Evolutionary conservation across 1,284 basidiomycete species (phyloP).

Genomic region (Farysia itapuensis): DNA sequence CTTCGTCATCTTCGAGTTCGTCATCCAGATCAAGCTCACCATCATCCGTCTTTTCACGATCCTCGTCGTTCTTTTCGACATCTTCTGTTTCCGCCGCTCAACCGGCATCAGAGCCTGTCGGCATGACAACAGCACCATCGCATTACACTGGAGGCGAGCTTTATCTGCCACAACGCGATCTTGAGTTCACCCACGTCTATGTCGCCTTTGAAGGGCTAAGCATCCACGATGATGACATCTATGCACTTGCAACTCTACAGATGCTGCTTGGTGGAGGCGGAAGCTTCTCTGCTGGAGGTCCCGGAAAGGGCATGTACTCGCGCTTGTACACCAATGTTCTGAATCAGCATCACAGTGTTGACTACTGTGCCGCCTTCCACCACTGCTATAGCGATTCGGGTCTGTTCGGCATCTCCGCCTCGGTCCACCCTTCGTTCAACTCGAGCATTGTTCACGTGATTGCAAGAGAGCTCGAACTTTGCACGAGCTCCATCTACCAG

Average conservation of each 20-base stretch:
- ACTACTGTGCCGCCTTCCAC: slow-evolving; percentile 97
- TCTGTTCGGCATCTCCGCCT: slow-evolving; percentile 87
- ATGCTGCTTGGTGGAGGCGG: slow-evolving; percentile 93
- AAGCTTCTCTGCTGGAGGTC: slow-evolving; percentile 91
- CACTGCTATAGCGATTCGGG: slow-evolving; percentile 95
- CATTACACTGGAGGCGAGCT: slow-evolving; percentile 80
- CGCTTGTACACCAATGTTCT: slow-evolving; percentile 96
- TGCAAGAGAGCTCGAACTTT: slow-evolving; percentile 71
- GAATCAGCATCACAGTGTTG: slow-evolving; percentile 89
- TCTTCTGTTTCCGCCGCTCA: slow-evolving; percentile 40
- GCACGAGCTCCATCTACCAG: slow-evolving; percentile 54
- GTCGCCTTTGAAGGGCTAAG: slow-evolving; percentile 89
- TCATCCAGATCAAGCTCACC: slow-evolving; percentile 64
- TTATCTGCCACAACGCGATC: slow-evolving; percentile 68
- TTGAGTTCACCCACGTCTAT: slow-evolving; percentile 90
- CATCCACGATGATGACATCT: slow-evolving; percentile 91
- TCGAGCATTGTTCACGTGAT: slow-evolving; percentile 78
- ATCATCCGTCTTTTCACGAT: slow-evolving; percentile 65
- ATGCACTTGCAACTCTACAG: slow-evolving; percentile 90
- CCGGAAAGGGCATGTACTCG: slow-evolving; percentile 99
- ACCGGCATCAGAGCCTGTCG: slow-evolving; percentile 23
- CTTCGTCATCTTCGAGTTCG: slow-evolving; percentile 34
- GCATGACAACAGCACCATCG: slow-evolving; percentile 62
- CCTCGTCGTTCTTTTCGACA: slow-evolving; percentile 44
- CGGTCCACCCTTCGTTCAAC: slow-evolving; percentile 73